Evolutionary conservation across 371 early-diverging fungal genomes (phyloP).

Genomic region (Haplosporangium sp.): DNA sequence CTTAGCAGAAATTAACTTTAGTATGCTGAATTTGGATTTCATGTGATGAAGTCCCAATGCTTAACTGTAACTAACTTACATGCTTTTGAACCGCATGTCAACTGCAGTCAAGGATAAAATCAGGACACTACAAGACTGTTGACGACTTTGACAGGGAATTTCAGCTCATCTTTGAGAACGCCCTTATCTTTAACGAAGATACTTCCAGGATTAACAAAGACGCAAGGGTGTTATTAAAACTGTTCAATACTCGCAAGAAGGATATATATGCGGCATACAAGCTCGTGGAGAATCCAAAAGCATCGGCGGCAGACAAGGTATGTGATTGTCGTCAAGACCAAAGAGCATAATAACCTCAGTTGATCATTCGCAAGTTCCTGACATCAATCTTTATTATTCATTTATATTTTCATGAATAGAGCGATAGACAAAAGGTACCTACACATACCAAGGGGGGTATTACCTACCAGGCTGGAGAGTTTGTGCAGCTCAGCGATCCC

Average conservation of each 20-base stretch:
- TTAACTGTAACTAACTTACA: too few relatives aligned
- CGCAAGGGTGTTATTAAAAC: slow-evolving; percentile 65
- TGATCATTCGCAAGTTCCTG: not conserved
- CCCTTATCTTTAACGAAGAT: slow-evolving; percentile 80
- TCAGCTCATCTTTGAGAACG: slow-evolving; percentile 79
- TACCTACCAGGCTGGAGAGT: slow-evolving; percentile 59
- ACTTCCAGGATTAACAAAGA: slow-evolving; percentile 78
- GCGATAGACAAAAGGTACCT: slow-evolving; percentile 55
- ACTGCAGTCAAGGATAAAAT: slow-evolving; percentile 63
- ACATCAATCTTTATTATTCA: not conserved
- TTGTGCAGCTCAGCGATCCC: slow-evolving; percentile 49
- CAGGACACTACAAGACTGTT: slow-evolving; percentile 68
- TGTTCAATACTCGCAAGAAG: slow-evolving; percentile 53
- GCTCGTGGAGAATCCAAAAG: slow-evolving; percentile 54
- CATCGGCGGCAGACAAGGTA: slow-evolving; percentile 32
- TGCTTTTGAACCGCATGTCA: not conserved
- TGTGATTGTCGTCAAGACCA: not conserved
- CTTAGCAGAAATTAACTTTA: too few relatives aligned
- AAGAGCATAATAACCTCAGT: not conserved
- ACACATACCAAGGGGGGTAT: slow-evolving; percentile 51
- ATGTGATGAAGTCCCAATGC: not conserved
- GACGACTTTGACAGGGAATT: slow-evolving; percentile 76
- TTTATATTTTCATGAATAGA: slow-evolving; percentile 12
- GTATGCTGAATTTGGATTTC: too few relatives aligned
- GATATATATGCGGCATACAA: slow-evolving; percentile 55